phyloP scores from a whole-genome alignment of 352 stramenopile genomes.

The Phytophthora sojae region DNA sequence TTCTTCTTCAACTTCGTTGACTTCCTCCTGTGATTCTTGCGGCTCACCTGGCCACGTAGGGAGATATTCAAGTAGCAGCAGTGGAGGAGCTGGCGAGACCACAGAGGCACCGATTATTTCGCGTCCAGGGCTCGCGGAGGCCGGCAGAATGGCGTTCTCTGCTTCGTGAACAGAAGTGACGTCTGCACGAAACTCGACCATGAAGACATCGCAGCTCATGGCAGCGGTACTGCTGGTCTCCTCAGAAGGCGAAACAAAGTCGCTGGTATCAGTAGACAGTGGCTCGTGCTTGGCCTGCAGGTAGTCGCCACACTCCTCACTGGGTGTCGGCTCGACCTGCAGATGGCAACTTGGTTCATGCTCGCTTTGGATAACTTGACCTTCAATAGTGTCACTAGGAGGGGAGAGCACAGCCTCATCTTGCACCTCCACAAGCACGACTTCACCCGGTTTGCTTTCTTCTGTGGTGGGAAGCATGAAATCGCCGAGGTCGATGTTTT shows the following conservation, averaged over 20 bases:
- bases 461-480: background rate
- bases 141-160: background rate
- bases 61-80: conserved; percentile 26
- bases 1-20: background rate
- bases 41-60: conserved; percentile 8
- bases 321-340: background rate
- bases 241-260: background rate
- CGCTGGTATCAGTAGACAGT: background rate
- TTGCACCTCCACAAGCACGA: background rate
- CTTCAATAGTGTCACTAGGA: background rate
- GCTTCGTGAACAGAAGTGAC: background rate
- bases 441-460: background rate
- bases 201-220: background rate
- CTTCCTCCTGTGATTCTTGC: background rate
- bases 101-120: background rate
- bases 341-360: background rate
- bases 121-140: background rate
- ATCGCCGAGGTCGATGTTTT: conserved; percentile 18
- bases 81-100: background rate
- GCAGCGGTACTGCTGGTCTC: background rate
- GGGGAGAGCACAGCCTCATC: background rate
- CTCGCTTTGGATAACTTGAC: background rate
- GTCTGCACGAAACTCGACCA: conserved; percentile 2
- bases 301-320: background rate
- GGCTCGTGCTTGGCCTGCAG: background rate